phyloP scores from a whole-genome alignment of 495 filamentous ascomycete genomes.

The Penicillium canariense region DNA sequence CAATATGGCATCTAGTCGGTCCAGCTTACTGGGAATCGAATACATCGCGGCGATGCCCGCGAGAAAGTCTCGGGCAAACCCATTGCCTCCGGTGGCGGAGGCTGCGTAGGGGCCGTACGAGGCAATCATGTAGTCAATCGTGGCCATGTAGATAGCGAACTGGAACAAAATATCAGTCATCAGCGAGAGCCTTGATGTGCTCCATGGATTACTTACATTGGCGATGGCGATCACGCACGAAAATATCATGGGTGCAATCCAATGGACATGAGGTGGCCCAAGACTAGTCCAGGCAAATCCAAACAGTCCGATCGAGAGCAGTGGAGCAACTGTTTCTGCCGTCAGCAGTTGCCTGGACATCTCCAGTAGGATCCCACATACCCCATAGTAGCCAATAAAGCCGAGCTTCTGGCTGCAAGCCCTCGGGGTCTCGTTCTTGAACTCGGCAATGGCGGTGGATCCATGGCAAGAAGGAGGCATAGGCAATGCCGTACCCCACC shows the following conservation, averaged over 20 bases:
- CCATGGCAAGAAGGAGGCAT: slow-evolving; percentile 61
- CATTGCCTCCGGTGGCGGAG: slow-evolving; percentile 74
- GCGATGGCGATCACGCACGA: slow-evolving; percentile 61
- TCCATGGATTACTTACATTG: slow-evolving; percentile 34
- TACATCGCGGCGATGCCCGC: slow-evolving; percentile 51
- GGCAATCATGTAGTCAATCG: slow-evolving; percentile 82
- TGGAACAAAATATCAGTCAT: neutral
- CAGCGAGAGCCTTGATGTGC: neutral
- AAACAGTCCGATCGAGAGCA: slow-evolving; percentile 64
- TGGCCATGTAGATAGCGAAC: slow-evolving; percentile 75
- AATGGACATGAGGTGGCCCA: slow-evolving; percentile 59
- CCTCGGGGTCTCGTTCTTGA: slow-evolving; percentile 46
- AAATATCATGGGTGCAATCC: slow-evolving; percentile 63
- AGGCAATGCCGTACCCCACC: slow-evolving; percentile 66
- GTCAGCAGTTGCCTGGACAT: neutral
- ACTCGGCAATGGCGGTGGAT: slow-evolving; percentile 52
- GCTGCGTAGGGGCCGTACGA: slow-evolving; percentile 76
- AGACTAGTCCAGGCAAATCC: slow-evolving; percentile 66
- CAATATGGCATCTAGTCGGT: too few species aligned
- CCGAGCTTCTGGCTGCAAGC: slow-evolving; percentile 55
- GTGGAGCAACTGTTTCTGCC: slow-evolving; percentile 50
- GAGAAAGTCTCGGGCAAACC: slow-evolving; percentile 49
- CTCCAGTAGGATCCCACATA: neutral
- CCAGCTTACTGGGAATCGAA: slow-evolving; percentile 35
- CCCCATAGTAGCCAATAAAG: slow-evolving; percentile 55